Conservation (phyloP, 176 grass and related monocot genomes). For the Paspalum notatum region DNA sequence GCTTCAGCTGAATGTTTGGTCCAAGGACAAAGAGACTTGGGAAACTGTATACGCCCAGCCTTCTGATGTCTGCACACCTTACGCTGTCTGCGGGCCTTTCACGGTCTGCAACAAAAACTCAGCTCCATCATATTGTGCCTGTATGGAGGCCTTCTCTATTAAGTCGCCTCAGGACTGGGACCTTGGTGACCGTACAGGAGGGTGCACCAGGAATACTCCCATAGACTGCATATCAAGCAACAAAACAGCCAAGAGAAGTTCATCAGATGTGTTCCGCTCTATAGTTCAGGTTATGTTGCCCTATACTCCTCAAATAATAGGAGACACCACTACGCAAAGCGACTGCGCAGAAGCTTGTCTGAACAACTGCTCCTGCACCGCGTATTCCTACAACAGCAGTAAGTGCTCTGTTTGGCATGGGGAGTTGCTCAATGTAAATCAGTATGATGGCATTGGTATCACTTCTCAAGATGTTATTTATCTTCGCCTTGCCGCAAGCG, state of each 20-base stretch:
- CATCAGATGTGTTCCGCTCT: not conserved
- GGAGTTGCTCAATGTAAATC: not conserved
- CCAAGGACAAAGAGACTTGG: not conserved
- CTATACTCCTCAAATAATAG: not conserved
- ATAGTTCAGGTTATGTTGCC: slow-evolving; percentile 19
- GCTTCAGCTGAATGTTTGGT: slow-evolving; percentile 5
- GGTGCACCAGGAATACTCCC: slow-evolving; percentile 42
- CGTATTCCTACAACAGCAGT: not conserved
- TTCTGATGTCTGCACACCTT: not conserved
- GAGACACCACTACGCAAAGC: not conserved
- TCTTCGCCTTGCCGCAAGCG: not conserved
- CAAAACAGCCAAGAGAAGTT: not conserved
- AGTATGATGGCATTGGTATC: not conserved
- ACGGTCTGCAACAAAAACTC: slow-evolving; percentile 34
- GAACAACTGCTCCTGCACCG: not conserved
- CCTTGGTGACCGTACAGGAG: slow-evolving; percentile 39
- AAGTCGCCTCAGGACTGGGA: slow-evolving; percentile 29
- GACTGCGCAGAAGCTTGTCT: not conserved
- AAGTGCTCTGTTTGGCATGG: slow-evolving; percentile 7
- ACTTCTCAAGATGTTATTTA: not conserved
- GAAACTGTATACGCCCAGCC: not conserved
- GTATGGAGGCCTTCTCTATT: slow-evolving; percentile 42
- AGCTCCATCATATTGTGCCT: slow-evolving; percentile 27
- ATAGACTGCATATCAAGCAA: slow-evolving; percentile 21
- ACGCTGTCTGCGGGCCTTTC: not conserved